phyloP scores from a whole-genome alignment of 2,329 filamentous ascomycete genomes.

The Ophiostoma australiae region DNA sequence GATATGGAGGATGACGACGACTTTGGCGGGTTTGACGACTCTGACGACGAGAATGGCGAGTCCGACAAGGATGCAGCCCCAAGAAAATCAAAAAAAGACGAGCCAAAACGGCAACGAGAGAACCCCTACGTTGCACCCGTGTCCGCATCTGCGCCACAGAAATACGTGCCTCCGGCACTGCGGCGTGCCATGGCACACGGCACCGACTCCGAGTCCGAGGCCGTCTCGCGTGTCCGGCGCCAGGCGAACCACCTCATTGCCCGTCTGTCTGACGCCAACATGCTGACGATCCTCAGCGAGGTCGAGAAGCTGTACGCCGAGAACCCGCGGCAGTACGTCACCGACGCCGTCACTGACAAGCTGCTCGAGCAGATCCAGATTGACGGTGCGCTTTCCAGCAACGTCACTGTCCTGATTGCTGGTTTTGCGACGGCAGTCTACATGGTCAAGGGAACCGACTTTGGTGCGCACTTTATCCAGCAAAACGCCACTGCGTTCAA shows the following conservation, averaged over 20 bases:
- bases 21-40: constrained; percentile 25
- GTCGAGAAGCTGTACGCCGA: constrained; percentile 78
- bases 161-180: constrained; percentile 87
- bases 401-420: constrained; percentile 83
- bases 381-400: constrained; percentile 72
- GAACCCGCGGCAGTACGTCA: constrained; percentile 83
- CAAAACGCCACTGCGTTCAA: constrained; percentile 54
- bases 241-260: constrained; percentile 88
- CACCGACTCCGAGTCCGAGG: constrained; percentile 49
- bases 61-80: background rate
- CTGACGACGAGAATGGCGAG: constrained; percentile 31
- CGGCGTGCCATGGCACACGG: constrained; percentile 45
- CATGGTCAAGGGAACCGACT: constrained; percentile 79
- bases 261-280: constrained; percentile 83
- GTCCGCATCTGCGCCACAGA: constrained; percentile 45
- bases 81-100: constrained; percentile 25
- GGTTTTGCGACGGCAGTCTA: constrained; percentile 86
- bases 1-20: constrained; percentile 31
- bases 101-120: constrained; percentile 45
- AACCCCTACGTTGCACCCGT: constrained; percentile 83
- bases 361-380: constrained; percentile 77
- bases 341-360: constrained; percentile 70
- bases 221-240: constrained; percentile 66
- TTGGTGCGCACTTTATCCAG: constrained; percentile 82
- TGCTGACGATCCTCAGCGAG: constrained; percentile 76